A percentile compares a stretch with the other conserved stretches of the same genome.
These are phyloP conservation scores for Medicago truncatula DNA, from an alignment of 306 rosid species.

Conservation along the genomic window DNA sequence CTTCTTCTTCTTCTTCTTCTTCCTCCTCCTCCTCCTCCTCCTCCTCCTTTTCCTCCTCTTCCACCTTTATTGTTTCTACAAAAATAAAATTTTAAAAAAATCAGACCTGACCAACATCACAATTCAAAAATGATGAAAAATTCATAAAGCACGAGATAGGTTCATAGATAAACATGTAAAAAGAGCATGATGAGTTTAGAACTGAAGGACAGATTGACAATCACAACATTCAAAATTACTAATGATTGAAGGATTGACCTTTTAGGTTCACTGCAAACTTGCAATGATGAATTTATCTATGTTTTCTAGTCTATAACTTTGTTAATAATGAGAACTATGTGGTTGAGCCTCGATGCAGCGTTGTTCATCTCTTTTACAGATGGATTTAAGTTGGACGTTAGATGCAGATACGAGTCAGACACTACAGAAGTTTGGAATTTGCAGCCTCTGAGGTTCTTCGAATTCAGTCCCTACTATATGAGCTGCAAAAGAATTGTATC, in stretches of 20 bases:
- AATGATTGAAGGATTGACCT: not conserved
- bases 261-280: not conserved
- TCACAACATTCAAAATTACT: not conserved
- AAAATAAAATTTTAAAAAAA: not conserved
- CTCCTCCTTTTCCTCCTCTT: not conserved
- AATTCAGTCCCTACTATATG: not conserved
- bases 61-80: not conserved
- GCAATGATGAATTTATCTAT: not conserved
- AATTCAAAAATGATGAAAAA: not conserved
- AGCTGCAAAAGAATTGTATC: not conserved
- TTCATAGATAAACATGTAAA: constrained; percentile 3
- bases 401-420: not conserved
- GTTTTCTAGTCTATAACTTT: not conserved
- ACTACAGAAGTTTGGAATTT: not conserved
- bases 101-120: not conserved
- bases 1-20: not conserved
- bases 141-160: not conserved
- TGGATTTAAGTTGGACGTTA: not conserved
- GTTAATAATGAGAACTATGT: not conserved
- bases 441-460: not conserved
- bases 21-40: constrained; percentile 10
- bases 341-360: not conserved
- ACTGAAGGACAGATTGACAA: not conserved
- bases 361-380: not conserved
- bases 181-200: not conserved